Percentiles rank a stretch among this genome's conserved stretches.
phyloP scores from a whole-genome alignment of 2,329 filamentous ascomycete species.

The Nemania diffusa region DNA sequence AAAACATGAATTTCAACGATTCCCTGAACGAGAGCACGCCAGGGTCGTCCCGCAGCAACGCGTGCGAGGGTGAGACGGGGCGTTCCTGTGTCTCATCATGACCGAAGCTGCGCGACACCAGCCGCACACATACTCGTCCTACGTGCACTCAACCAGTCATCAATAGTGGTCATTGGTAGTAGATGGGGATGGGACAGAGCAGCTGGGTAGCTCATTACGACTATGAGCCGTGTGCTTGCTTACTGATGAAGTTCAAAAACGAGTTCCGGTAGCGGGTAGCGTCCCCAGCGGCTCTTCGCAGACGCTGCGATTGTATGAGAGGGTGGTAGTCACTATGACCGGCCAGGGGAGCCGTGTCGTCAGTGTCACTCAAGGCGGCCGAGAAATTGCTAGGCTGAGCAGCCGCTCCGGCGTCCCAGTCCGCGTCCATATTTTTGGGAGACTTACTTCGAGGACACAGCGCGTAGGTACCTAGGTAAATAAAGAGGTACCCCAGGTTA shows the following conservation, averaged over 20 bases:
- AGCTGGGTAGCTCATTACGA: background rate
- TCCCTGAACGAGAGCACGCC: conserved; percentile 14
- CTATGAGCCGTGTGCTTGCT: background rate
- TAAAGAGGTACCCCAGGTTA: background rate
- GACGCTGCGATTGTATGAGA: conserved; percentile 15
- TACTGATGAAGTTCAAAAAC: conserved; percentile 18
- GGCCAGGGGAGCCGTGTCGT: conserved; percentile 21
- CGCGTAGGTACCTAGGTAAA: background rate
- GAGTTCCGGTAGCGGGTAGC: conserved; percentile 20
- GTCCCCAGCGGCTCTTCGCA: conserved; percentile 17
- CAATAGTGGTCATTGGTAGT: background rate
- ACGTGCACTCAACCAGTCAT: conserved; percentile 2
- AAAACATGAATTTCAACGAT: conserved; percentile 22
- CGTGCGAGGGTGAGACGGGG: conserved; percentile 12
- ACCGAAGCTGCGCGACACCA: conserved; percentile 10
- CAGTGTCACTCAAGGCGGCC: conserved; percentile 7
- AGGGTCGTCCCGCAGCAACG: conserved; percentile 8
- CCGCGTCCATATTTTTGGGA: conserved; percentile 8
- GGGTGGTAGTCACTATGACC: conserved; percentile 23
- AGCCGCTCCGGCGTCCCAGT: conserved; percentile 17
- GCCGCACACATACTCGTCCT: conserved; percentile 19
- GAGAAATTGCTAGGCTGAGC: conserved; percentile 8
- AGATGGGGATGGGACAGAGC: background rate
- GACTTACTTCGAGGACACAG: background rate
- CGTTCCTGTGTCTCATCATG: conserved; percentile 22